A percentile compares a stretch with the other conserved stretches of the same genome.
Evolutionary conservation across 768 basidiomycete species (phyloP).

Genomic region (Amanita polypyramis): DNA sequence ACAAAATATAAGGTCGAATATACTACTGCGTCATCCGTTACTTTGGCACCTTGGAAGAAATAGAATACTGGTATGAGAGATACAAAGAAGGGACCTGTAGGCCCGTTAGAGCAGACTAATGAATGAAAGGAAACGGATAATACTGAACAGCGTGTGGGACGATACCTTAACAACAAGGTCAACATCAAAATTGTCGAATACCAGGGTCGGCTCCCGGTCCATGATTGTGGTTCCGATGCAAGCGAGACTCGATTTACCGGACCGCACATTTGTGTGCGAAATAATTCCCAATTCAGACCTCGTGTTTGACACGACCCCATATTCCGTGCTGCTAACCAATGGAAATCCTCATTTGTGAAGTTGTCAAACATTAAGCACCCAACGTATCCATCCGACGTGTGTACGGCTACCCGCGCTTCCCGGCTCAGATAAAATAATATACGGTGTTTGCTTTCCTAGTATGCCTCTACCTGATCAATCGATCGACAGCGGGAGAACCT

Average conservation of each 20-base stretch:
- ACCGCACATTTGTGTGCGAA: not conserved
- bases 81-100: slow-evolving; percentile 74
- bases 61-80: slow-evolving; percentile 73
- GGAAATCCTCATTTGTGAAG: too few relatives aligned
- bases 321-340: too few relatives aligned
- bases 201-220: slow-evolving; percentile 32
- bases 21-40: slow-evolving; percentile 41
- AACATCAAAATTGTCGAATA: slow-evolving; percentile 65
- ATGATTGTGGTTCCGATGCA: slow-evolving; percentile 12
- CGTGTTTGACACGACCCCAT: too few relatives aligned
- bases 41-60: slow-evolving; percentile 53
- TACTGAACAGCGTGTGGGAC: slow-evolving; percentile 70
- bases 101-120: slow-evolving; percentile 6
- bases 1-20: slow-evolving; percentile 44
- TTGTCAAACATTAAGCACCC: too few relatives aligned
- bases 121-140: slow-evolving; percentile 5
- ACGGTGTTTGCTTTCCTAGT: too few relatives aligned
- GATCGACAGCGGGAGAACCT: too few relatives aligned
- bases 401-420: too few relatives aligned
- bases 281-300: too few relatives aligned
- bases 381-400: too few relatives aligned
- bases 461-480: too few relatives aligned
- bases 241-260: too few relatives aligned
- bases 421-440: too few relatives aligned
- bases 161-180: slow-evolving; percentile 77